These are phyloP conservation scores for Kodamaea arcana DNA, from an alignment of 1,139 yeast species.

Conservation along the genomic window DNA sequence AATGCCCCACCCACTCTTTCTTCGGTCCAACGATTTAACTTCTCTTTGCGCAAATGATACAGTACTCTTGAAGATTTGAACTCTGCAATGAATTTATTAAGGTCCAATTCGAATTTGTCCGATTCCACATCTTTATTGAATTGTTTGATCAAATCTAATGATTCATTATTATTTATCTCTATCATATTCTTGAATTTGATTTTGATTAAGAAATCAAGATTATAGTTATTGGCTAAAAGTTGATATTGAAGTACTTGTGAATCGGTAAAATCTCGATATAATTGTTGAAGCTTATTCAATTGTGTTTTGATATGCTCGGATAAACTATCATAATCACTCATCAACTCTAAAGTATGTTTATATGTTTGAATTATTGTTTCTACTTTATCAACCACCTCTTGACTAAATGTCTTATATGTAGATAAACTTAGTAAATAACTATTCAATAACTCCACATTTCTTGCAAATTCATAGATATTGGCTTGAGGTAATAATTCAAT, in stretches of 20 bases:
- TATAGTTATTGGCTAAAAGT: conserved; percentile 35
- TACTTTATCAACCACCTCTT: conserved; percentile 16
- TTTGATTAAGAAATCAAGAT: conserved; percentile 26
- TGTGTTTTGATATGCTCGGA: conserved; percentile 24
- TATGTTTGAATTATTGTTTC: conserved; percentile 20
- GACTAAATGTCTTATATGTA: conserved; percentile 18
- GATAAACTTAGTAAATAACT: conserved; percentile 30
- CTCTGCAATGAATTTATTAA: conserved; percentile 12
- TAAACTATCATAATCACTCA: conserved; percentile 25
- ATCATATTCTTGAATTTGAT: conserved; percentile 26
- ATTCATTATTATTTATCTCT: conserved; percentile 21
- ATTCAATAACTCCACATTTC: conserved; percentile 25
- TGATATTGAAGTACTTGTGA: conserved; percentile 41
- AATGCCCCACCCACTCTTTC: conserved; percentile 56
- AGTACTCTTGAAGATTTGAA: conserved; percentile 45
- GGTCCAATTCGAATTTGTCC: conserved; percentile 14
- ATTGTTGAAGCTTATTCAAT: conserved; percentile 21
- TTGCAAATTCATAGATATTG: conserved; percentile 23
- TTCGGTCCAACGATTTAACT: conserved; percentile 59
- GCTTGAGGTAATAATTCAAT: conserved; percentile 28
- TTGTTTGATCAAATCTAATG: conserved; percentile 17
- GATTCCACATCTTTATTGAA: conserved; percentile 8
- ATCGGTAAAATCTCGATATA: conserved; percentile 31
- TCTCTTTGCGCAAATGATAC: conserved; percentile 55
- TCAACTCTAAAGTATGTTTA: conserved; percentile 20